Evolutionary conservation across 176 grass and related monocot genomes (phyloP), one percentile per base, ranked within the genome.

Genomic region (Carex pumila): DNA sequence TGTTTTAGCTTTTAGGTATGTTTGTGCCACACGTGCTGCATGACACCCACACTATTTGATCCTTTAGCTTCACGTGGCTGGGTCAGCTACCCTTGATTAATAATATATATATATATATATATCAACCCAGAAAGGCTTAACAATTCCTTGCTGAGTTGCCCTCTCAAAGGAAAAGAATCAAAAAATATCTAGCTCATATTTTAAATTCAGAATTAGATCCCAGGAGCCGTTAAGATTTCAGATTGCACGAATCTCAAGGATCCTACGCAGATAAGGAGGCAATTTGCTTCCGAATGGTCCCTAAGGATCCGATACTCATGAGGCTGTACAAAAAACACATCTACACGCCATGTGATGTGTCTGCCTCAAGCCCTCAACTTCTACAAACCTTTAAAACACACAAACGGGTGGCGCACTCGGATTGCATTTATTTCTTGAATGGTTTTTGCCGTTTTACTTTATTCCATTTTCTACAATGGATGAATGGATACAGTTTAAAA

Each of bases 311-410:
- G 63, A 41, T 65, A 43, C 80, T 39, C 80, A 67, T 58, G 71
- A 75, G 49, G 37, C 58, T 31, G 62, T 55, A 65, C 61, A 54
- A 67, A 68, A 66, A 54, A 30, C 61, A 68, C 80, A 68, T 39
- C 80, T 83, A 67, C 39, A 83, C 53, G 60, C 41, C 80, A 83
- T 83, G 80, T 83, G 80, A 54, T 83, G 32, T 67, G 62, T 83
- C 60, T 65, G 18, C 60, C 36, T 30, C n/a, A 21, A 54, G 6
- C 12, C 54, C 54, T 5, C 18, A 15, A 15, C 5, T 76, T 76
- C 13, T 18, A 15, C 34, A 13, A 77, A 71, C 36, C 41, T 70
- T 15, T 25, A 37, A 32, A 8, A 18, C 37, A 39, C 25, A 25
- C 25, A 25, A 25, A 25, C 37, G 37, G 19, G 43, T 22, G 3